Conservation (phyloP, 352 stramenopile genomes). For the Phytophthora sp. region DNA sequence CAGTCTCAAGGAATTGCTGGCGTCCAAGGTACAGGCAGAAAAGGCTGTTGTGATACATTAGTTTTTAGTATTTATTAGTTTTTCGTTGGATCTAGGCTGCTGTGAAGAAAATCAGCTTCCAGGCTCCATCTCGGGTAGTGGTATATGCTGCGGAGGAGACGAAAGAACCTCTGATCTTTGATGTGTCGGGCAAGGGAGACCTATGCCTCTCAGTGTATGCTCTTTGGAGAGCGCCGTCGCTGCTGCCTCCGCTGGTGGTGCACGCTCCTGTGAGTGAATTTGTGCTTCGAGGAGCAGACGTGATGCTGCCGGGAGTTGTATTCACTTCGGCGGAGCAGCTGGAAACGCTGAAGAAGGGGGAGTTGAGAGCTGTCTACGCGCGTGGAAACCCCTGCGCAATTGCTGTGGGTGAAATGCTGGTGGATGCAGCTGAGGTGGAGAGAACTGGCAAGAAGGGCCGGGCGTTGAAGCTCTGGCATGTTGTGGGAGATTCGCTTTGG, state of each 20-base stretch:
- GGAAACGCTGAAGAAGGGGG: slow-evolving; percentile 60
- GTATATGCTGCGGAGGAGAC: slow-evolving; percentile 67
- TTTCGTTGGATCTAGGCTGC: slow-evolving; percentile 26
- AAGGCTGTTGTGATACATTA: neutral
- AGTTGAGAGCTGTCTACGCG: slow-evolving; percentile 72
- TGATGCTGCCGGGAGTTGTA: slow-evolving; percentile 86
- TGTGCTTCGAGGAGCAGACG: slow-evolving; percentile 77
- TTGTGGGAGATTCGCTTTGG: slow-evolving; percentile 79
- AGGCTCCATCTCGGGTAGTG: slow-evolving; percentile 73
- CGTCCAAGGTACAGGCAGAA: slow-evolving; percentile 44
- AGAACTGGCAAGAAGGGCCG: slow-evolving; percentile 68
- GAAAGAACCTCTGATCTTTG: slow-evolving; percentile 75
- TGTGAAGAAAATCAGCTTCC: slow-evolving; percentile 81
- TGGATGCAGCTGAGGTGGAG: slow-evolving; percentile 64
- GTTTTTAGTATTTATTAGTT: neutral
- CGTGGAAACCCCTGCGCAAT: slow-evolving; percentile 80
- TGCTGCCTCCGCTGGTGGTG: slow-evolving; percentile 68
- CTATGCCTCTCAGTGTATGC: slow-evolving; percentile 74
- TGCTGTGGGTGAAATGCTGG: slow-evolving; percentile 77
- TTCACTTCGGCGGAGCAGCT: slow-evolving; percentile 62
- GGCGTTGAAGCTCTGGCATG: slow-evolving; percentile 72
- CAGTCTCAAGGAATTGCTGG: slow-evolving; percentile 45
- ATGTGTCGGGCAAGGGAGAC: slow-evolving; percentile 73
- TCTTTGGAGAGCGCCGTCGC: slow-evolving; percentile 53
- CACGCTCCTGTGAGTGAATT: slow-evolving; percentile 85